Evolutionary conservation across 768 basidiomycete species (phyloP).

Genomic region (Lentinula aciculospora): DNA sequence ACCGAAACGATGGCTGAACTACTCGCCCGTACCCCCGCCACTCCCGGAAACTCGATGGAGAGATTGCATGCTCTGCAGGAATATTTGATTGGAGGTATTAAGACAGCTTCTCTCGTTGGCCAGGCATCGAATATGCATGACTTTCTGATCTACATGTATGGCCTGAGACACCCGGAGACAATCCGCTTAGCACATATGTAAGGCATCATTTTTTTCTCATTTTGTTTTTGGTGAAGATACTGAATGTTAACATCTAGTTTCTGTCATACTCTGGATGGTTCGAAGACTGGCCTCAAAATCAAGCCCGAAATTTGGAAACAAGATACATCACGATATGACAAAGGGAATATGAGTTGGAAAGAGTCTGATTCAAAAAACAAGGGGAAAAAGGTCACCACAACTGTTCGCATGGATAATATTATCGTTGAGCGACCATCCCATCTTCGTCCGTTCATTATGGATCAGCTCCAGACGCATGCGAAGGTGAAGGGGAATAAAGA

Average conservation of each 20-base stretch:
- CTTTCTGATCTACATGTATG: conserved; percentile 27
- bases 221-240: background rate
- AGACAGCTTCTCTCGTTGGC: conserved; percentile 27
- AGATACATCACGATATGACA: conserved; percentile 15
- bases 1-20: conserved; percentile 26
- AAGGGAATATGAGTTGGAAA: conserved; percentile 22
- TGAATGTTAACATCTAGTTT: conserved; percentile 22
- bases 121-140: conserved; percentile 35
- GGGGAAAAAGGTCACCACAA: conserved; percentile 9
- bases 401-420: conserved; percentile 17
- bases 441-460: conserved; percentile 38
- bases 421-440: conserved; percentile 13
- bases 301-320: conserved; percentile 10
- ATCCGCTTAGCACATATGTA: conserved; percentile 36
- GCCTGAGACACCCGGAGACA: conserved; percentile 28
- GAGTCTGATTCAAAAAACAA: conserved; percentile 16
- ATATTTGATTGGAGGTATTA: conserved; percentile 31
- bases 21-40: conserved; percentile 12
- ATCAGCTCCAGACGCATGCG: conserved; percentile 25
- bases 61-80: conserved; percentile 25
- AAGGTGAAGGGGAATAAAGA: conserved; percentile 15
- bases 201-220: conserved; percentile 8
- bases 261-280: conserved; percentile 31
- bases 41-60: conserved; percentile 14
- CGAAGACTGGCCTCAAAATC: conserved; percentile 32